Conservation (phyloP, 139 green algal species). For the Coelastrella sp. region DNA sequence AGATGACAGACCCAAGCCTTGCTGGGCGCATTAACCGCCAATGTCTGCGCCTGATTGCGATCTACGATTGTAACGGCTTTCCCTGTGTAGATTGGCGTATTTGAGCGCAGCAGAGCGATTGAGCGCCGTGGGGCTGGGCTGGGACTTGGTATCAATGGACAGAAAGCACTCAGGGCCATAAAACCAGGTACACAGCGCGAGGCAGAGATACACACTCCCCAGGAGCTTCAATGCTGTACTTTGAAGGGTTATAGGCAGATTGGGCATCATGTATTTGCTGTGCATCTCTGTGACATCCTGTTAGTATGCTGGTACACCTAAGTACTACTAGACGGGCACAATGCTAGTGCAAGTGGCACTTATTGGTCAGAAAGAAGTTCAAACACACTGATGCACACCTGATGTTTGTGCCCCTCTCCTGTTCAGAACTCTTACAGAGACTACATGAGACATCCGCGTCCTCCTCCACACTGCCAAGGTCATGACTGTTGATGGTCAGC, state of each 20-base stretch:
- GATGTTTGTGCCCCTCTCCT: background rate
- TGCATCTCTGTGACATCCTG: too few relatives aligned
- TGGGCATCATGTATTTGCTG: too few relatives aligned
- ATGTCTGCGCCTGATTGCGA: too few relatives aligned
- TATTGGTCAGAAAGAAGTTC: too few relatives aligned
- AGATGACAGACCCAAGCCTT: background rate
- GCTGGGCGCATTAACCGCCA: background rate
- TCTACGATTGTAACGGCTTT: too few relatives aligned
- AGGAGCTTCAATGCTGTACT: too few relatives aligned
- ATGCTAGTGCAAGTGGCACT: too few relatives aligned
- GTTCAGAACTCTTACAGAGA: background rate
- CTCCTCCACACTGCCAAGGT: background rate
- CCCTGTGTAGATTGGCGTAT: conserved; percentile 1
- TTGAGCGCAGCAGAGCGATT: background rate
- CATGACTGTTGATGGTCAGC: background rate
- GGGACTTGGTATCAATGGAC: conserved; percentile 37
- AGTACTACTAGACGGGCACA: too few relatives aligned
- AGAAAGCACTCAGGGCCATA: conserved; percentile 35
- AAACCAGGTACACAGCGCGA: background rate
- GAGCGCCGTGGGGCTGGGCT: conserved; percentile 22
- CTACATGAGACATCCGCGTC: background rate
- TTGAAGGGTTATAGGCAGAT: too few relatives aligned
- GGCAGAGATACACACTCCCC: too few relatives aligned
- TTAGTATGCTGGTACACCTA: too few relatives aligned
- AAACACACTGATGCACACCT: too few relatives aligned